Base-by-base conservation (phyloP, 495 filamentous ascomycete species). In the Lasiosphaeria hispida region DNA sequence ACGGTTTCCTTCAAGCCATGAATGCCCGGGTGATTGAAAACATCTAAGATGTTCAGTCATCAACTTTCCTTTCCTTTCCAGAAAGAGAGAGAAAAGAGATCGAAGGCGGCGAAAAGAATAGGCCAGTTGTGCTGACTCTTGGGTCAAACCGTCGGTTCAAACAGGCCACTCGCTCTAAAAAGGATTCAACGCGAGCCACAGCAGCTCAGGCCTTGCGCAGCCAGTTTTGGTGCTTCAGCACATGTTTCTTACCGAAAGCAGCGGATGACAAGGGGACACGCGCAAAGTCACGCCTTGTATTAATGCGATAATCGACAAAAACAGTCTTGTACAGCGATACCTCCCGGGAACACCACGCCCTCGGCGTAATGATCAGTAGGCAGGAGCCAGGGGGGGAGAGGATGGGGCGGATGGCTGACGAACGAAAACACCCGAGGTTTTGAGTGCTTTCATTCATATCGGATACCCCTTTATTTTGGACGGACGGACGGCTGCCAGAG, bases 21-120 rank as follows among this genome's bases (percentile, higher is more conserved):
- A 96, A 96, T 64, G 86, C 91, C 10, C 83, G 83, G 38, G 78
- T 97, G 23, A 83, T 96, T 59, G 91, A 96, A 74, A 86, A 93
- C 69, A 93, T 98, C 69, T 98, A 77, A 80, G 41, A 34, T 34
- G 8, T 39, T 33, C n/a, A 44, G 43, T 9, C 13, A 15, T 17
- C 8, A 15, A 15, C 41, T 39, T 17, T 33, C 7, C 11, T 9
- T n/a, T 52, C 1, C 6, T 35, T 48, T 48, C 23, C 23, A 30
- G 23, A 30, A 30, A 30, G 23, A n/a, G n/a, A n/a, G n/a, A 30
- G 23, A 30, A 30, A 30, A 30, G 23, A 30, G 23, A 2, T 30
- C 23, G 23, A 30, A 30, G 5, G 5, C 23, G 23, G 5, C 23
- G 23, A 2, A 30, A 30, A 30, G 23, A 30, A 30, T 30, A 30